Evolutionary conservation across 1,284 basidiomycete species (phyloP).

Genomic region (Ustilago hordei): DNA sequence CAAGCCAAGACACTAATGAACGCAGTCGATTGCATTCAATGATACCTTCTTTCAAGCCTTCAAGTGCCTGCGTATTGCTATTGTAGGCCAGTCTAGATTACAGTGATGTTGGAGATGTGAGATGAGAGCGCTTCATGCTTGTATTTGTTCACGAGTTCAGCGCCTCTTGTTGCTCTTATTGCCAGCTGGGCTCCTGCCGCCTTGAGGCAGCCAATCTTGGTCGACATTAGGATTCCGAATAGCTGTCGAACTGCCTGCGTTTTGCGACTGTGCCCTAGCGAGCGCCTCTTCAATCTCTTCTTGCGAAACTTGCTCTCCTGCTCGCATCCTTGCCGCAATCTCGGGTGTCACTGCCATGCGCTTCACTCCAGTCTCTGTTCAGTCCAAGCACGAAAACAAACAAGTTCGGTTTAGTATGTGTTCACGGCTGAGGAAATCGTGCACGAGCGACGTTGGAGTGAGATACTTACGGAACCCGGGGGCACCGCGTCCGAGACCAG

Average conservation of each 20-base stretch:
- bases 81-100: slow-evolving; percentile 3
- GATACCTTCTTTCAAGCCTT: not conserved
- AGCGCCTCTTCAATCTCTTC: slow-evolving; percentile 62
- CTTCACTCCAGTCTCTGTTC: slow-evolving; percentile 58
- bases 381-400: not conserved
- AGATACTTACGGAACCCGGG: slow-evolving; percentile 58
- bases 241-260: slow-evolving; percentile 24
- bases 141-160: not conserved
- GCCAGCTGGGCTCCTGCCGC: slow-evolving; percentile 30
- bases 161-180: slow-evolving; percentile 41
- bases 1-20: slow-evolving; percentile 45
- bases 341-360: slow-evolving; percentile 61
- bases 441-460: not conserved
- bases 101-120: not conserved
- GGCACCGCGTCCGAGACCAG: slow-evolving; percentile 63
- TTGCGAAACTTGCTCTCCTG: slow-evolving; percentile 60
- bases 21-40: not conserved
- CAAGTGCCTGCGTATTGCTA: too few relatives aligned
- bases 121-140: not conserved
- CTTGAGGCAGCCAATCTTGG: slow-evolving; percentile 52
- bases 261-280: slow-evolving; percentile 38
- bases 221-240: slow-evolving; percentile 52
- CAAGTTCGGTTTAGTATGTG: slow-evolving; percentile 17
- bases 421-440: not conserved
- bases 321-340: slow-evolving; percentile 62